Percentiles rank a stretch among this genome's conserved stretches.
phyloP scores from a whole-genome alignment of 768 basidiomycete genomes.

The Hydnum rufescens region DNA sequence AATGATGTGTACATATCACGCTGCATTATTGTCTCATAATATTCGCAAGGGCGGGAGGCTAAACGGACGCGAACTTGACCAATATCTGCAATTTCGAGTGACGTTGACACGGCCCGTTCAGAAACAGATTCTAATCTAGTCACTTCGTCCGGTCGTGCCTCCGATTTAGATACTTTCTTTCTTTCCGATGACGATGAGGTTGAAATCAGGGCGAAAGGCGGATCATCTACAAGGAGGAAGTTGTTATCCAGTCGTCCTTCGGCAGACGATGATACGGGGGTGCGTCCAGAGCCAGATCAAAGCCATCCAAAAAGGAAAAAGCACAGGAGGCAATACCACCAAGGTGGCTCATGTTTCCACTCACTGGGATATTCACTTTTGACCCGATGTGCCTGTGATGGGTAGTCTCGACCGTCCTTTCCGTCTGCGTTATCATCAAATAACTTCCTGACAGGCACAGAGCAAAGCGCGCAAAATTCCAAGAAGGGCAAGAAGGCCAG shows the following conservation, averaged over 20 bases:
- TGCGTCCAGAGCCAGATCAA: neutral
- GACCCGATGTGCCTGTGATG: neutral
- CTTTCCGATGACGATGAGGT: slow-evolving; percentile 4
- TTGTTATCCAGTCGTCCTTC: slow-evolving; percentile 7
- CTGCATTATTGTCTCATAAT: slow-evolving; percentile 20
- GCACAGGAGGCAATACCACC: no score
- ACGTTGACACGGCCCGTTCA: neutral
- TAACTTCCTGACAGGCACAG: slow-evolving; percentile 64
- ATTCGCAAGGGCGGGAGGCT: slow-evolving; percentile 1
- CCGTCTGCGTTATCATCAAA: slow-evolving; percentile 5
- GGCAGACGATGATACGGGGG: slow-evolving; percentile 26
- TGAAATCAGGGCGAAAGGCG: slow-evolving; percentile 3
- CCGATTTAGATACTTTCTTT: neutral
- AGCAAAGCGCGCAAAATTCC: slow-evolving; percentile 49
- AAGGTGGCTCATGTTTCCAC: no score
- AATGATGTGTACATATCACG: neutral
- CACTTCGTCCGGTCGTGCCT: neutral
- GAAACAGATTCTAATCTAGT: neutral
- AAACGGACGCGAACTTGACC: neutral
- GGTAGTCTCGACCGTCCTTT: neutral
- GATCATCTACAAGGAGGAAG: neutral
- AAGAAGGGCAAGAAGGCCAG: slow-evolving; percentile 66
- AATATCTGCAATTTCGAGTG: neutral
- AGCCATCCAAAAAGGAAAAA: no score
- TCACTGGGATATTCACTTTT: no score